Base-by-base conservation (phyloP, 1,284 basidiomycete genomes). In the Leccinum solheimii region DNA sequence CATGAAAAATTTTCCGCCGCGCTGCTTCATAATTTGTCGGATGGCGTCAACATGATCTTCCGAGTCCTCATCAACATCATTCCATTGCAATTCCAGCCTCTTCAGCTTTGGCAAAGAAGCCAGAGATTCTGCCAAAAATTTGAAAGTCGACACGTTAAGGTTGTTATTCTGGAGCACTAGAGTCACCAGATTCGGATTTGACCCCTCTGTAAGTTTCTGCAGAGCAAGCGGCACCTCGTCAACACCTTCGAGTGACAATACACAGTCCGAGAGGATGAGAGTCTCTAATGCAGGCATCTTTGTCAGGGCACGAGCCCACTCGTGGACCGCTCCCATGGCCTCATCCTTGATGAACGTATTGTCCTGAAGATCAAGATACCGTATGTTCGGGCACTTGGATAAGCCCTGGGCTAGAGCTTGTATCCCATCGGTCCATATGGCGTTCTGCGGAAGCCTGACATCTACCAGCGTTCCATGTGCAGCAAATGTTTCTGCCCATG, bases 391-490 rank as follows among this genome's bases (percentile, higher is more conserved):
- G 74, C 91, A 93, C 59, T 87, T 81, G 14, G 87, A 76, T 50
- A 99, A 78, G 2, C 95, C 97, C 34, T 78, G 73, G 23, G 91
- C 92, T 51, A 99, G 85, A 14, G 86, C 85, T n/a, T 84, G 84
- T 70, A 98, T 92, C 7, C 97, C 97, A 65, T 91, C 90, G 90
- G 94, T 95, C 66, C 96, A 84, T 70, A 99, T 98, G 2, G 96
- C 97, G 72, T 99, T 98, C 80, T 99, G 96, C 45, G 92, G 93
- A 88, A 99, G 91, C 67, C 91, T 85, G 40, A 99, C 91, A 70
- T 98, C 94, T 55, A 81, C 80, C 26, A 99, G 83, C 10, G 85
- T 86, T 5, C 86, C 87, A 72, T 98, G 95, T 43, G 87, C 92
- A 7, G 86, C 87, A 68, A 97, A 97, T 1, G 96, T 96, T 54